A percentile compares a stretch with the other conserved stretches of the same genome.
These are phyloP conservation scores for Pseudodiploospora longispora DNA, from an alignment of 2,329 filamentous ascomycete genomes.

Conservation along the genomic window DNA sequence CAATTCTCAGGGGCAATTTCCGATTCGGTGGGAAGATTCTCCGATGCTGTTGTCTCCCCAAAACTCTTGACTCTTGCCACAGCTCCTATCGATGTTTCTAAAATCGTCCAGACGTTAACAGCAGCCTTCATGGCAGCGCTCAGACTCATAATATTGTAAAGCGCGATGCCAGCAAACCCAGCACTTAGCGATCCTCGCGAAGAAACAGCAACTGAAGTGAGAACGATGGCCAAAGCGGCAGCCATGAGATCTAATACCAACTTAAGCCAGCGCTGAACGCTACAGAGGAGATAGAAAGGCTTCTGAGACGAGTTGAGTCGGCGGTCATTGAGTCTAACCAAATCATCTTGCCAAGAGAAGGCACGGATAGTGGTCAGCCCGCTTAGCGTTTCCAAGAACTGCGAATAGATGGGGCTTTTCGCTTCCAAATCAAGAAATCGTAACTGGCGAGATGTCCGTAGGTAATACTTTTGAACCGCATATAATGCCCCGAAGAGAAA, in stretches of 20 bases:
- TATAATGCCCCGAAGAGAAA: conserved; percentile 31
- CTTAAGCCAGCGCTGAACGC: background rate
- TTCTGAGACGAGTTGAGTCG: background rate
- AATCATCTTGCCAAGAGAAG: conserved; percentile 36
- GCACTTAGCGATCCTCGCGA: background rate
- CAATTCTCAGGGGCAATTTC: conserved; percentile 14
- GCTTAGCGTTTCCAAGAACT: conserved; percentile 24
- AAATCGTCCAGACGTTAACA: background rate
- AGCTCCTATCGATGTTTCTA: conserved; percentile 5
- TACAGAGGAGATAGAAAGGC: conserved; percentile 2
- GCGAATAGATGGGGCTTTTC: conserved; percentile 25
- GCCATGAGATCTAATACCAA: background rate
- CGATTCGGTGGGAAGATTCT: conserved; percentile 2
- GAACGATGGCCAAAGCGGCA: background rate
- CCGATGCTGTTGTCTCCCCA: conserved; percentile 9
- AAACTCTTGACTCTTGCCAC: conserved; percentile 13
- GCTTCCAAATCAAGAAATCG: conserved; percentile 49
- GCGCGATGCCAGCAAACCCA: background rate
- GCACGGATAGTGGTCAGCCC: conserved; percentile 44
- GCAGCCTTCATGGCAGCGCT: background rate
- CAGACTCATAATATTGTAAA: background rate
- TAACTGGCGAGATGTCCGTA: conserved; percentile 49
- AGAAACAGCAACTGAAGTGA: background rate
- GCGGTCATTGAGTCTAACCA: background rate
- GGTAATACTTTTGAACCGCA: conserved; percentile 43